phyloP scores from a whole-genome alignment of 371 early-diverging fungal genomes.

The Cokeromyces recurvatus region DNA sequence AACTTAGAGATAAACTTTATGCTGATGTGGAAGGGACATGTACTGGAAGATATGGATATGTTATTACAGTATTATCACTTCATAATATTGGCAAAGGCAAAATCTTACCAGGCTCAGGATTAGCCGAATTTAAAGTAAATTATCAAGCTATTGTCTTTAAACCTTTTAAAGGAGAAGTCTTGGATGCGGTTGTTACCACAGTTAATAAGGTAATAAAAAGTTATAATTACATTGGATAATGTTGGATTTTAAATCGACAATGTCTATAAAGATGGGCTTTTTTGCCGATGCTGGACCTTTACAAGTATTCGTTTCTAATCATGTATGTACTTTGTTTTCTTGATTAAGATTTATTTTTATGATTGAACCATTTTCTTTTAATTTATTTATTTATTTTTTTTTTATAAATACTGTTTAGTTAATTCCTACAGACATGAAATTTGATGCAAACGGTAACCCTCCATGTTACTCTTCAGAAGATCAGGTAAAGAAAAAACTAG shows the following conservation, averaged over 20 bases:
- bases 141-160: constrained; percentile 98
- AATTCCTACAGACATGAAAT: constrained; percentile 86
- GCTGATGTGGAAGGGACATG: constrained; percentile 96
- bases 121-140: constrained; percentile 89
- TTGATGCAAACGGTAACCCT: constrained; percentile 83
- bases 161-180: constrained; percentile 96
- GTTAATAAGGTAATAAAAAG: constrained; percentile 80
- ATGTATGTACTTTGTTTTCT: constrained; percentile 44
- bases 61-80: constrained; percentile 85
- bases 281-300: constrained; percentile 97
- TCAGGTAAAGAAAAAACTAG: constrained; percentile 46
- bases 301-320: constrained; percentile 91
- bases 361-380: no score
- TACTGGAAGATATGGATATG: constrained; percentile 90
- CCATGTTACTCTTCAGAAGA: constrained; percentile 85
- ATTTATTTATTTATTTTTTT: neutral
- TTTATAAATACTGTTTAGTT: constrained; percentile 40
- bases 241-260: no score
- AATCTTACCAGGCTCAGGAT: constrained; percentile 82
- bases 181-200: constrained; percentile 93
- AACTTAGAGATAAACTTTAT: constrained; percentile 75
- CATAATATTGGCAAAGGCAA: constrained; percentile 78
- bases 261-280: constrained; percentile 82
- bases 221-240: neutral
- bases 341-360: no score